Evolutionary conservation across 495 filamentous ascomycete species (phyloP).

Genomic region (Trichocladium uniseriatum): DNA sequence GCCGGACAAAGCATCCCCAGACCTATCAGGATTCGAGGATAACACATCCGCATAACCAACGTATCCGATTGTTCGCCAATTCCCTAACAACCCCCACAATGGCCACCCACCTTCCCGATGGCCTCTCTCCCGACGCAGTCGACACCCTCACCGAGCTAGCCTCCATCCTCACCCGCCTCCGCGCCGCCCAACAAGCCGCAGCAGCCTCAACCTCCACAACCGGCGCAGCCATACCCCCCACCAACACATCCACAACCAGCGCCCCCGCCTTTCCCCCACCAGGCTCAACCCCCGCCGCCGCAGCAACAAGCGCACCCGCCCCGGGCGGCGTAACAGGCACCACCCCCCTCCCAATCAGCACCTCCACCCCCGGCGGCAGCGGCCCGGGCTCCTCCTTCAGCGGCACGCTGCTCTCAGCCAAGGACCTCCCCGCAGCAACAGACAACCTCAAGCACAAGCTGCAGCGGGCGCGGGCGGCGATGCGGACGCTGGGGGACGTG

Average conservation of each 20-base stretch:
- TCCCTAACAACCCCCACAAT: conserved; percentile 8
- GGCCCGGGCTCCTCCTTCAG: conserved; percentile 10
- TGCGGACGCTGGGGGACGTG: conserved; percentile 66
- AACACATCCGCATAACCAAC: no score
- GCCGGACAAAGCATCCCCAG: no score
- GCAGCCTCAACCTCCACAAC: conserved; percentile 13
- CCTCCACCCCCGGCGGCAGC: conserved; percentile 6
- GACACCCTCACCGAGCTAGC: conserved; percentile 79
- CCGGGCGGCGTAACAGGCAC: conserved; percentile 21
- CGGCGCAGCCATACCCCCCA: conserved; percentile 8
- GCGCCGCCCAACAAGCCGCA: conserved; percentile 28
- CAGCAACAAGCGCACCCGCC: not conserved
- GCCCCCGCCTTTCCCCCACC: not conserved
- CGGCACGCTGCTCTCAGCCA: conserved; percentile 48
- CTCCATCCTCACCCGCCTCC: conserved; percentile 64
- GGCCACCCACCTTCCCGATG: conserved; percentile 31
- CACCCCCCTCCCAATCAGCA: conserved; percentile 22
- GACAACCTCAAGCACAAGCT: conserved; percentile 71
- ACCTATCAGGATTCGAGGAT: no score
- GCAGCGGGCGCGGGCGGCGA: conserved; percentile 59
- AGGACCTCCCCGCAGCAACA: conserved; percentile 66
- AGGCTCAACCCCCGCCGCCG: conserved; percentile 17
- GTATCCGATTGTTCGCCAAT: not conserved
- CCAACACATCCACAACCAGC: not conserved
- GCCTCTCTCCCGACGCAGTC: conserved; percentile 55